phyloP scores from a whole-genome alignment of 257 asterid species.

The Avicennia marina region DNA sequence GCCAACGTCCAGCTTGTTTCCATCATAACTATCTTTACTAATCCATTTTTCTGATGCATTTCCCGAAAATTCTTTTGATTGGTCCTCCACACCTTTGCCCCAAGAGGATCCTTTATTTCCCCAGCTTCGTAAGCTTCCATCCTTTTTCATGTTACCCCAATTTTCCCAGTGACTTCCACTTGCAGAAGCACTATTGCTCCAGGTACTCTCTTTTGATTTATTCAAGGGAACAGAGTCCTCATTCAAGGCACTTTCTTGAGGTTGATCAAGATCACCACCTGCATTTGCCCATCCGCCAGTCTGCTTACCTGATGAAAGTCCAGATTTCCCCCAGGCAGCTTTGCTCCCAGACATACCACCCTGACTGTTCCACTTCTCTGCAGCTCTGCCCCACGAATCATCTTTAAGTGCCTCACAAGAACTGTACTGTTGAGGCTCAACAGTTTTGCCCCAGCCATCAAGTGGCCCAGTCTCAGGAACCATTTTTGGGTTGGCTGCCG shows the following conservation, averaged over 20 bases:
- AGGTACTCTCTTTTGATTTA: constrained; percentile 9
- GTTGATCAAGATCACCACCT: constrained; percentile 31
- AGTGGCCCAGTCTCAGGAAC: constrained; percentile 26
- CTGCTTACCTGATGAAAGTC: constrained; percentile 36
- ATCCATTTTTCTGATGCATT: constrained; percentile 9
- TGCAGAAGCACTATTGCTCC: constrained; percentile 10
- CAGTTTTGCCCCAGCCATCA: constrained; percentile 65
- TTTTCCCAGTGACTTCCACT: no score
- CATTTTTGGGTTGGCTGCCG: constrained; percentile 34
- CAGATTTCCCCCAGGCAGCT: constrained; percentile 42
- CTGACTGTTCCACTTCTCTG: constrained; percentile 28
- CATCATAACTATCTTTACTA: background rate
- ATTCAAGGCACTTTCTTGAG: constrained; percentile 35
- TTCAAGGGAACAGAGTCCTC: constrained; percentile 19
- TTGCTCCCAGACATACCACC: constrained; percentile 40
- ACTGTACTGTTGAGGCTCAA: constrained; percentile 28
- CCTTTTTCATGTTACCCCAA: no score
- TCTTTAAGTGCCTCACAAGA: constrained; percentile 22
- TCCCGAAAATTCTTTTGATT: constrained; percentile 17
- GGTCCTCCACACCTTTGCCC: constrained; percentile 21
- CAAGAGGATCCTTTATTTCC: constrained; percentile 10
- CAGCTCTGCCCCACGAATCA: constrained; percentile 58
- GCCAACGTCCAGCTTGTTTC: no score
- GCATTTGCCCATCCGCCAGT: constrained; percentile 23
- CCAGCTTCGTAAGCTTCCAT: no score